phyloP scores from a whole-genome alignment of 208 protist species.

The Lotmaria passim region DNA sequence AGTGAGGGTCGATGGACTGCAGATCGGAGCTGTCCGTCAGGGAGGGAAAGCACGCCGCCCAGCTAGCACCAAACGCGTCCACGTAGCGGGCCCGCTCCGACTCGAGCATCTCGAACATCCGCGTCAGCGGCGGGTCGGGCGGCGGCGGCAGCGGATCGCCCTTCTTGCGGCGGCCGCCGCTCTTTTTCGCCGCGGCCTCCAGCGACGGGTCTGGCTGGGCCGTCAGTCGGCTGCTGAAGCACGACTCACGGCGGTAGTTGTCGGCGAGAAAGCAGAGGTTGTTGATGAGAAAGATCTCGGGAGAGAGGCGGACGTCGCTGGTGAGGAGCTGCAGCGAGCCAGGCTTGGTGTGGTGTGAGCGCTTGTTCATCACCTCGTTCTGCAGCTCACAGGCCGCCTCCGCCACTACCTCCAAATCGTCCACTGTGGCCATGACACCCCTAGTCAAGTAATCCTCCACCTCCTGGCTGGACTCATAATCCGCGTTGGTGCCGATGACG shows the following conservation, averaged over 20 bases:
- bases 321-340: constrained; percentile 31
- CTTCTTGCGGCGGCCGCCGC: constrained; percentile 15
- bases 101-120: constrained; percentile 54
- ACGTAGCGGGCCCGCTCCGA: constrained; percentile 60
- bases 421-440: constrained; percentile 62
- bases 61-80: constrained; percentile 70
- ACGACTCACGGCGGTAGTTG: constrained; percentile 71
- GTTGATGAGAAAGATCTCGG: constrained; percentile 82
- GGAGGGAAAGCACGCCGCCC: constrained; percentile 73
- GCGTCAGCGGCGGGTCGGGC: constrained; percentile 44
- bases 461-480: constrained; percentile 56
- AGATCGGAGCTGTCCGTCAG: constrained; percentile 41
- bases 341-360: constrained; percentile 27
- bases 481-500: constrained; percentile 43
- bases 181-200: neutral
- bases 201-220: neutral
- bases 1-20: constrained; percentile 39
- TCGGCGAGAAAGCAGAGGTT: constrained; percentile 77
- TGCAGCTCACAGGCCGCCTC: constrained; percentile 63
- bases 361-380: constrained; percentile 31
- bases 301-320: constrained; percentile 39
- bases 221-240: constrained; percentile 55
- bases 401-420: constrained; percentile 69
- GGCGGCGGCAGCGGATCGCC: constrained; percentile 16
- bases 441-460: constrained; percentile 71